These are phyloP conservation scores for Sinapis alba DNA, from an alignment of 441 rosid genomes.

Conservation along the genomic window DNA sequence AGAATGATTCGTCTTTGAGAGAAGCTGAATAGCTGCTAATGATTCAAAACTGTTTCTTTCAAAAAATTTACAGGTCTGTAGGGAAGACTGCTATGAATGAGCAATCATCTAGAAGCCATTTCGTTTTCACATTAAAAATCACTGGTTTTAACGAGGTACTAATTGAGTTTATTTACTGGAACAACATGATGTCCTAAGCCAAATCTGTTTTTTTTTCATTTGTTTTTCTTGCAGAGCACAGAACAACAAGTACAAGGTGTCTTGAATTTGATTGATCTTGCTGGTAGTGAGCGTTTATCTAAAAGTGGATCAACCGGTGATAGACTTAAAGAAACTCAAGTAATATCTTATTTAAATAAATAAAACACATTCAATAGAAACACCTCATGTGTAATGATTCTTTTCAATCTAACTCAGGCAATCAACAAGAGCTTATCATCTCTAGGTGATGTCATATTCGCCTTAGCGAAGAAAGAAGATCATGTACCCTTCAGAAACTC, in stretches of 20 bases:
- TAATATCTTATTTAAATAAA: slow-evolving; percentile 18
- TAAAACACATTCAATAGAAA: background rate
- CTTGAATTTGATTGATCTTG: slow-evolving; percentile 54
- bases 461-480: slow-evolving; percentile 91
- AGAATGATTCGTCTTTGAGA: slow-evolving; percentile 3
- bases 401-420: slow-evolving; percentile 53
- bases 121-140: slow-evolving; percentile 87
- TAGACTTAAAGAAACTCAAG: slow-evolving; percentile 54
- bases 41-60: background rate
- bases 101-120: slow-evolving; percentile 95
- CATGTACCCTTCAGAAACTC: slow-evolving; percentile 98
- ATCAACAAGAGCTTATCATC: slow-evolving; percentile 91
- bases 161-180: background rate
- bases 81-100: slow-evolving; percentile 98
- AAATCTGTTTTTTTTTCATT: background rate
- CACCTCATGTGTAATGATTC: background rate
- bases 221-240: slow-evolving; percentile 43
- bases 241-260: slow-evolving; percentile 57
- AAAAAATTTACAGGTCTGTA: slow-evolving; percentile 66
- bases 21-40: slow-evolving; percentile 1
- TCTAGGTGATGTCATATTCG: slow-evolving; percentile 87
- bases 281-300: slow-evolving; percentile 57
- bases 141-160: slow-evolving; percentile 87
- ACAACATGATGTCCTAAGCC: background rate
- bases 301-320: slow-evolving; percentile 56